These are phyloP conservation scores for Emmonsiellopsis sp. DNA, from an alignment of 2,329 filamentous ascomycete species.

Conservation along the genomic window DNA sequence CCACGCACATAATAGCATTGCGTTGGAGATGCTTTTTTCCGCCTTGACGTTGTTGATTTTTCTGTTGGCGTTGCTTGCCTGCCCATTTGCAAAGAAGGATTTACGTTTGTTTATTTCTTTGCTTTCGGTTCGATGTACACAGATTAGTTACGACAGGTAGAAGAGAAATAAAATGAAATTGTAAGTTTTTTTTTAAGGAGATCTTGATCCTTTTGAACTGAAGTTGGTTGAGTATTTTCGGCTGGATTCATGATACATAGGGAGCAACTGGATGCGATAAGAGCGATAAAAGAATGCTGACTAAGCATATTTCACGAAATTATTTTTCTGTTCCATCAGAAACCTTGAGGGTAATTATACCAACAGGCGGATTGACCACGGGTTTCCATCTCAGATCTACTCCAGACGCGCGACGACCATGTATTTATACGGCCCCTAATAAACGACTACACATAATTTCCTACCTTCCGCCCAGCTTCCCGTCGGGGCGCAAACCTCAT, in stretches of 20 bases:
- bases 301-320: background rate
- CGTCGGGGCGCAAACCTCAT: no score
- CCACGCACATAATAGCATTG: conserved; percentile 16
- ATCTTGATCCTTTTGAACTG: background rate
- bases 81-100: background rate
- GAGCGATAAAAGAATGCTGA: background rate
- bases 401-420: no score
- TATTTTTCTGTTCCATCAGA: background rate
- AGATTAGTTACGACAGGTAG: conserved; percentile 7
- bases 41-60: background rate
- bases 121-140: conserved; percentile 8
- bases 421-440: no score
- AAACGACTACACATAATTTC: no score
- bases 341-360: no score
- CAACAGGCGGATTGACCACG: no score
- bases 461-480: no score
- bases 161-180: conserved; percentile 2
- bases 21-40: conserved; percentile 12
- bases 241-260: no score
- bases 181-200: background rate
- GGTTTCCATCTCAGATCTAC: no score
- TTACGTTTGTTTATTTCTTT: background rate
- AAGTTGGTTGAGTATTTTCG: background rate
- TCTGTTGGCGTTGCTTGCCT: background rate
- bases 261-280: no score